Evolutionary conservation across 257 asterid genomes (phyloP).

Genomic region (Ocimum tenuiflorum): DNA sequence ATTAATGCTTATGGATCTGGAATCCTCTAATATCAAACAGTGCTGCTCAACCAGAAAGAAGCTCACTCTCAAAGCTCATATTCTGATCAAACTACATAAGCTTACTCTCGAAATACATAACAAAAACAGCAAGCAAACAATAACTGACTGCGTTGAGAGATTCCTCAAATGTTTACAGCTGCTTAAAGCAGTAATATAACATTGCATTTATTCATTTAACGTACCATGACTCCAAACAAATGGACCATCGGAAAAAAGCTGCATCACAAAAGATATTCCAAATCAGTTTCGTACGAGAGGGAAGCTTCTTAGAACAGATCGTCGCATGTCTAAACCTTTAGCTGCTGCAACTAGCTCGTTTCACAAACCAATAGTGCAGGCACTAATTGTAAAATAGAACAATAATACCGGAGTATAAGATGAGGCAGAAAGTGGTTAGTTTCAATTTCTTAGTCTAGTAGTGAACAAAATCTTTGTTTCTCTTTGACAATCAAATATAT

Average conservation of each 20-base stretch:
- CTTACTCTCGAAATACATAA: too few relatives aligned
- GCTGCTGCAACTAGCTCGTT: background rate
- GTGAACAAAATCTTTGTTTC: background rate
- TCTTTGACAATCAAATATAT: background rate
- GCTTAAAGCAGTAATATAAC: constrained; percentile 21
- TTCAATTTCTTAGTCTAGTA: background rate
- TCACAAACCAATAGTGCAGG: background rate
- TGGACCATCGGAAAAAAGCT: constrained; percentile 18
- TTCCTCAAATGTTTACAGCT: constrained; percentile 13
- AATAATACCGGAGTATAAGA: background rate
- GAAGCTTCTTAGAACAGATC: background rate
- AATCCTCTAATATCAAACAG: too few relatives aligned
- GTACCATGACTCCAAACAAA: background rate
- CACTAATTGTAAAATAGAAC: background rate
- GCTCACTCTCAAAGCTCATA: background rate
- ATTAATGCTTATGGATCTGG: too few relatives aligned
- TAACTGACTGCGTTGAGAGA: background rate
- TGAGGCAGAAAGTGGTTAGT: too few relatives aligned
- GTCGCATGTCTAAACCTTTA: background rate
- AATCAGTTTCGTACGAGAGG: constrained; percentile 4
- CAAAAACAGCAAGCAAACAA: background rate
- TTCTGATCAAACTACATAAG: background rate
- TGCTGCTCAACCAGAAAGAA: background rate
- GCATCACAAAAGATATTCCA: constrained; percentile 20
- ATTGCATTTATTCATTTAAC: constrained; percentile 22